These are phyloP conservation scores for Keithomyces neogunnii DNA, from an alignment of 2,329 filamentous ascomycete genomes.

Conservation along the genomic window DNA sequence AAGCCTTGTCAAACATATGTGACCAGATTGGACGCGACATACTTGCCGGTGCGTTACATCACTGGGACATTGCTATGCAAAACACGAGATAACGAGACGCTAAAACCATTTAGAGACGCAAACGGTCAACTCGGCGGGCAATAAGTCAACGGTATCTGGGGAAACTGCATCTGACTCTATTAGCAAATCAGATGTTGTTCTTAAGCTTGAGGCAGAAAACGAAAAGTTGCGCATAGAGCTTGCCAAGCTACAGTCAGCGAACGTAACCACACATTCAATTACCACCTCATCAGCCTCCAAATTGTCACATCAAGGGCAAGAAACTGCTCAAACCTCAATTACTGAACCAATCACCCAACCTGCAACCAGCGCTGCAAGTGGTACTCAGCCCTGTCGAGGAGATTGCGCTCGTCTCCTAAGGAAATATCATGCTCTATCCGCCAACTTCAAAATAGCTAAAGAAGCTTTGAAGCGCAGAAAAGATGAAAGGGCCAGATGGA, in stretches of 20 bases:
- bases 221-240: constrained; percentile 30
- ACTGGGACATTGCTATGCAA: neutral
- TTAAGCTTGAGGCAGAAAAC: constrained; percentile 34
- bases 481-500: constrained; percentile 36
- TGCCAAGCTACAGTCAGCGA: neutral
- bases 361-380: neutral
- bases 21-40: constrained; percentile 30
- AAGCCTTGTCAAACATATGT: constrained; percentile 31
- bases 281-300: neutral
- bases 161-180: neutral
- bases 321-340: neutral
- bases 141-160: neutral
- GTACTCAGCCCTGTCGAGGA: constrained; percentile 13
- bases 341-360: neutral
- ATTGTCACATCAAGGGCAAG: neutral
- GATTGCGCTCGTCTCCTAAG: constrained; percentile 26
- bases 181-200: constrained; percentile 15
- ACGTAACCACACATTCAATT: neutral
- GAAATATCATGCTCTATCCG: constrained; percentile 31
- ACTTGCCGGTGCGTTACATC: constrained; percentile 21
- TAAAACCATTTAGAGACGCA: neutral
- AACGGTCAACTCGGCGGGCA: neutral
- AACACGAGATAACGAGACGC: neutral
- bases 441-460: constrained; percentile 32
- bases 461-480: constrained; percentile 31